Base-by-base conservation (phyloP, 768 basidiomycete genomes). In the Rhodosporidiobolus odoratus region DNA sequence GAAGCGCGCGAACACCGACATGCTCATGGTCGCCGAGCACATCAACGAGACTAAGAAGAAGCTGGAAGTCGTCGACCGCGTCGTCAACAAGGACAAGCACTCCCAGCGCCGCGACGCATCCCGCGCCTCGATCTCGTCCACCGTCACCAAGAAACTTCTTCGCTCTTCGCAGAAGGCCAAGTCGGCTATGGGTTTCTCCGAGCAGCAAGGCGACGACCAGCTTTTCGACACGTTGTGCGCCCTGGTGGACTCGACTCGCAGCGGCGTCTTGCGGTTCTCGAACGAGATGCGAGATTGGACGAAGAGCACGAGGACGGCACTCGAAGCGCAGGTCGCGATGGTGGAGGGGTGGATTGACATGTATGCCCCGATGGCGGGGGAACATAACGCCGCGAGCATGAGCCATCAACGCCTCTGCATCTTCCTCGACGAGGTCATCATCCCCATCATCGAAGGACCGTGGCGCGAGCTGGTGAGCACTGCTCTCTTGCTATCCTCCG, bases 41-140 rank as follows among this genome's bases (percentile, higher is more conserved):
- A 75, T 78, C 72, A 77, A 78, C 73, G 76, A 78, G 62, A 43
- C 66, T 58, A 78, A 78, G 71, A 71, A 73, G 57, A 63, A 72
- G 1, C 52, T 58, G 19, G 77, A 78, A 43, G 57, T 70, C 23
- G 76, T 77, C 58, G 40, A 34, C 15, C 67, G 68, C 12, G 54
- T 76, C 58, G 70, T 77, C 53, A 59, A 53, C 50, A 71, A 66
- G 65, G 62, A 68, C 19, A 66, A 76, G 61, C 2, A 54, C 13
- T 0, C 23, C 1, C 59, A 60, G 17, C 72, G 72, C 23, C 71
- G 66, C 32, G 65, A 66, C 5, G 58, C 64, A 32, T n/a, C 64
- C 7, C 66, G 62, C 52, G 9, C 66, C 21, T 38, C 68, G 21
- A 62, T 69, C 56, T 57, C 60, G 15, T 53, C 61, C 25, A 62